A percentile compares a stretch with the other conserved stretches of the same genome.
phyloP scores from a whole-genome alignment of 495 filamentous ascomycete genomes.

The Penicillium samsonianum region DNA sequence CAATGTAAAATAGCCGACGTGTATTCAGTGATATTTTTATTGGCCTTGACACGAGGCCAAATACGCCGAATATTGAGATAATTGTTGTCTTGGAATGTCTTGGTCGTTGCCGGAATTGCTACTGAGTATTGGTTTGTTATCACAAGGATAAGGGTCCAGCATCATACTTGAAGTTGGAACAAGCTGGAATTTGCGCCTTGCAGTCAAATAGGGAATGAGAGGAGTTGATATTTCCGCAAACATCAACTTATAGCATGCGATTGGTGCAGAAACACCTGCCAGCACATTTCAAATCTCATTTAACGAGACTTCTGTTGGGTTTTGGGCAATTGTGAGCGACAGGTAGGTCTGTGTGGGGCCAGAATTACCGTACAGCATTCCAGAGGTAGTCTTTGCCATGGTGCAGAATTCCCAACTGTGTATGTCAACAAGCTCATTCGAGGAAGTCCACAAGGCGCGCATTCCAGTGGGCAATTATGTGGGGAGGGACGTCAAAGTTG shows the following conservation, averaged over 20 bases:
- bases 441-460: neutral
- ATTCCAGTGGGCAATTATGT: slow-evolving; percentile 11
- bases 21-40: neutral
- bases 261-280: neutral
- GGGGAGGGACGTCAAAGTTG: neutral
- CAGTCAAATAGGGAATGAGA: neutral
- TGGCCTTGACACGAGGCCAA: neutral
- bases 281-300: neutral
- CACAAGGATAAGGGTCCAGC: neutral
- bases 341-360: neutral
- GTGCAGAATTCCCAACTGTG: neutral
- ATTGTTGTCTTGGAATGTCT: too few species aligned
- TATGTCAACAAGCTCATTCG: neutral
- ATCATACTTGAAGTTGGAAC: neutral
- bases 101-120: too few species aligned
- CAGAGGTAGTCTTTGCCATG: neutral
- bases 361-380: neutral
- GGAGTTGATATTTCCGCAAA: neutral
- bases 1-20: too few species aligned
- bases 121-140: too few species aligned
- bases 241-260: neutral
- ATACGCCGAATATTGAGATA: too few species aligned
- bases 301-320: neutral
- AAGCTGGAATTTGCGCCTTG: neutral
- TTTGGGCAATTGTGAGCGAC: neutral